Evolutionary conservation across 2,329 filamentous ascomycete genomes (phyloP).

Genomic region (Colletotrichum chrysophilum): DNA sequence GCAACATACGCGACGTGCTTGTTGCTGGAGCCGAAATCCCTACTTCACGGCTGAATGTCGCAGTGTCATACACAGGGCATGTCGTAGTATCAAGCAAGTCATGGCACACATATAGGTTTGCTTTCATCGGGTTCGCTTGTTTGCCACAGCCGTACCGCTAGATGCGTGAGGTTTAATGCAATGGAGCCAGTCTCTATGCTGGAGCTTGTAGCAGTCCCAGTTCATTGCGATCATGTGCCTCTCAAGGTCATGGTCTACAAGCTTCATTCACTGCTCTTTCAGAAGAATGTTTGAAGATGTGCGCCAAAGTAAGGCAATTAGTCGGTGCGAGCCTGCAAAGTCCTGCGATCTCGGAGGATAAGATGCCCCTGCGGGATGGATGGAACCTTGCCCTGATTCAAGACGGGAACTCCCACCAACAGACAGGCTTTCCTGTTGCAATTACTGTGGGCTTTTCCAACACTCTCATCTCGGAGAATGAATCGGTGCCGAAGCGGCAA

Average conservation of each 20-base stretch:
- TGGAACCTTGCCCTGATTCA: background rate
- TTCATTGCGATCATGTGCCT: background rate
- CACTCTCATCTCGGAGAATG: background rate
- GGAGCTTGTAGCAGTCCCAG: rapidly evolving
- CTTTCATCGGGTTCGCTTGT: background rate
- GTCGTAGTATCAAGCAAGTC: background rate
- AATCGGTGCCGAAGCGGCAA: background rate
- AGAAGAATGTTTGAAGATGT: background rate
- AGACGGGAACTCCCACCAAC: background rate
- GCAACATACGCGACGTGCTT: rapidly evolving
- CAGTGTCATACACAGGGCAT: background rate
- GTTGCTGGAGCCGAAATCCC: background rate
- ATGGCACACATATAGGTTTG: background rate
- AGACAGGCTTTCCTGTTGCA: background rate
- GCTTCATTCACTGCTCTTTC: rapidly evolving
- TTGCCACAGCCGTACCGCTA: background rate
- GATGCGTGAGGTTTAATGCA: background rate
- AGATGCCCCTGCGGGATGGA: background rate
- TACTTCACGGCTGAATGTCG: background rate
- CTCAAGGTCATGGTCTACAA: rapidly evolving
- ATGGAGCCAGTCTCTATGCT: background rate
- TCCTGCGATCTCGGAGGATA: background rate
- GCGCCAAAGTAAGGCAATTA: background rate
- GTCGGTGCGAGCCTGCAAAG: background rate
- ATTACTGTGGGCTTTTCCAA: background rate